Conservation (phyloP, 768 basidiomycete genomes). For the Leccinum truebloodii region DNA sequence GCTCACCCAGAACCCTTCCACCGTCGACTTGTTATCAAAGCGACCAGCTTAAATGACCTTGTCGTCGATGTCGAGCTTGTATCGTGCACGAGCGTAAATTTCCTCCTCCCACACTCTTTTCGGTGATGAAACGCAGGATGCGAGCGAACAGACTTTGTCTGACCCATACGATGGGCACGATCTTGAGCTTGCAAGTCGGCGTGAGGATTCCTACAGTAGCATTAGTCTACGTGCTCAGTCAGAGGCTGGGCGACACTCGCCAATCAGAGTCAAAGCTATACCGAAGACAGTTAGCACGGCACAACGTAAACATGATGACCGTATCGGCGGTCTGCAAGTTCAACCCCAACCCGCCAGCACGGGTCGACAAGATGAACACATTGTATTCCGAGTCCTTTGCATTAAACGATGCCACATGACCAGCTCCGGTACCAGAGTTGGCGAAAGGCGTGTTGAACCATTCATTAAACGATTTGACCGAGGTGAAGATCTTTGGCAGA, state of each 20-base stretch:
- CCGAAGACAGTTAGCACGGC: slow-evolving; percentile 11
- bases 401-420: slow-evolving; percentile 85
- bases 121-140: slow-evolving; percentile 95
- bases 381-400: slow-evolving; percentile 82
- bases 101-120: slow-evolving; percentile 97
- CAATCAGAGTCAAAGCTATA: slow-evolving; percentile 79
- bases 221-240: slow-evolving; percentile 1
- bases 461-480: slow-evolving; percentile 98
- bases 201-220: slow-evolving; percentile 82
- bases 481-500: slow-evolving; percentile 95
- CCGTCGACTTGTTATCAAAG: slow-evolving; percentile 98
- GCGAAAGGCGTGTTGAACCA: slow-evolving; percentile 99
- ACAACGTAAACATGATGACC: slow-evolving; percentile 67
- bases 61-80: slow-evolving; percentile 97
- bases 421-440: slow-evolving; percentile 92
- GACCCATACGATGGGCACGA: slow-evolving; percentile 99
- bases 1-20: slow-evolving; percentile 87
- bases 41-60: slow-evolving; percentile 99
- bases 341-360: slow-evolving; percentile 91
- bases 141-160: slow-evolving; percentile 89
- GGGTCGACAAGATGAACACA: slow-evolving; percentile 91
- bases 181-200: slow-evolving; percentile 99
- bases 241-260: slow-evolving; percentile 27
- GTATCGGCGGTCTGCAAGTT: slow-evolving; percentile 97
- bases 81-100: slow-evolving; percentile 92